Evolutionary conservation across 805 yeast species (phyloP).

Genomic region (Wickerhamiella lipophila): DNA sequence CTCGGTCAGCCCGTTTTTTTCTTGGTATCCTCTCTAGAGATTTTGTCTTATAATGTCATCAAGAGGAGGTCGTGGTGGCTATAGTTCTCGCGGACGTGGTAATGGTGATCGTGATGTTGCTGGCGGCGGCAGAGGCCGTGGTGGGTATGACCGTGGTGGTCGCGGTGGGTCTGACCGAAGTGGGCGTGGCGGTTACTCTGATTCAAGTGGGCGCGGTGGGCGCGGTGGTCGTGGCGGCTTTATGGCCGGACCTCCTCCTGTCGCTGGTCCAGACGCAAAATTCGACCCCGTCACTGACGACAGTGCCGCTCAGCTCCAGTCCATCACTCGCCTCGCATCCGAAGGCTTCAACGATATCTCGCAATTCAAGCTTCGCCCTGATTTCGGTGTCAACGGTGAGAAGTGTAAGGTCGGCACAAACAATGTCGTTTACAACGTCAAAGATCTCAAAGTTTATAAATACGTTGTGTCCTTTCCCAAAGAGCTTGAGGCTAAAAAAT

Average conservation of each 20-base stretch:
- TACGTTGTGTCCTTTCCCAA: conserved; percentile 9
- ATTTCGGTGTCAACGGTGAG: conserved; percentile 8
- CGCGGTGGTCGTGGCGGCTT: conserved; percentile 11
- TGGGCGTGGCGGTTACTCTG: conserved; percentile 8
- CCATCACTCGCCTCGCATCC: background rate
- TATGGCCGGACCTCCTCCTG: conserved; percentile 11
- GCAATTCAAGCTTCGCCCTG: conserved; percentile 4
- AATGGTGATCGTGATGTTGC: background rate
- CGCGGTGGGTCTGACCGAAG: conserved; percentile 2
- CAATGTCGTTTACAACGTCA: conserved; percentile 6
- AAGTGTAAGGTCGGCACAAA: conserved; percentile 10
- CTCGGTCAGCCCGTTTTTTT: background rate
- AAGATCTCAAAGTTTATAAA: conserved; percentile 8
- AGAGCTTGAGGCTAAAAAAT: conserved; percentile 10
- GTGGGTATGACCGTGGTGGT: background rate
- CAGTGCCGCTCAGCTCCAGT: background rate
- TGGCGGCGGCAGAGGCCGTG: conserved; percentile 2
- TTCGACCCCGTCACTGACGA: background rate
- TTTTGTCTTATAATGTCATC: conserved; percentile 3
- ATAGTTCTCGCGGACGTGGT: background rate
- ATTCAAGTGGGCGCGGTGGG: too few species aligned
- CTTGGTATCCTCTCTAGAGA: background rate
- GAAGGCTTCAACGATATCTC: background rate
- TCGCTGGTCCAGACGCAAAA: conserved; percentile 8
- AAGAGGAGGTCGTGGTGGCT: conserved; percentile 2